Conservation (phyloP, 192 early-diverging fungal genomes). For the Entomortierella parvispora region DNA sequence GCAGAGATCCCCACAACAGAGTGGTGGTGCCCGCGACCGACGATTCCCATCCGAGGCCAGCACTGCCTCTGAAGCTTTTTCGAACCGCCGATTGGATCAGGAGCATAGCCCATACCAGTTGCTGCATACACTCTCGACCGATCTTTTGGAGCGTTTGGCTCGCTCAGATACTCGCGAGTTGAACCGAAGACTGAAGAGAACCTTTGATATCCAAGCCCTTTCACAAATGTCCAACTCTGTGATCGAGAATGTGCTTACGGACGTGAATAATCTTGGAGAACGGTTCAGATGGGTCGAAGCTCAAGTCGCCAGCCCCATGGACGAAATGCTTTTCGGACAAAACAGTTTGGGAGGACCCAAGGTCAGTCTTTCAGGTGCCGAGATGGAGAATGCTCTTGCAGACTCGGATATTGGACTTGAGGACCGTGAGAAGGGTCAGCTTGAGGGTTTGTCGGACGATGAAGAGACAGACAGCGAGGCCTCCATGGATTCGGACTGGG, state of each 20-base stretch:
- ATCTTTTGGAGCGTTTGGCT: conserved; percentile 58
- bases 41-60: conserved; percentile 35
- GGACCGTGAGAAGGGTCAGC: neutral
- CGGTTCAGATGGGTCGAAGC: conserved; percentile 61
- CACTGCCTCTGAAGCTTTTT: conserved; percentile 37
- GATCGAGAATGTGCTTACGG: conserved; percentile 61
- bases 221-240: conserved; percentile 65
- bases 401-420: neutral
- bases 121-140: conserved; percentile 47
- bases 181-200: conserved; percentile 59
- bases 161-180: conserved; percentile 63
- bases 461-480: conserved; percentile 6
- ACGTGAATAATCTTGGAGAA: conserved; percentile 54
- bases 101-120: conserved; percentile 57
- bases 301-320: conserved; percentile 31
- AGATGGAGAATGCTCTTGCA: neutral
- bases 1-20: conserved; percentile 15
- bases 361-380: neutral
- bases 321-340: conserved; percentile 14
- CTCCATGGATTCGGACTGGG: conserved; percentile 15
- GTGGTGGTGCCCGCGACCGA: conserved; percentile 16
- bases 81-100: conserved; percentile 28
- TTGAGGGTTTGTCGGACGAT: neutral
- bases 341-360: neutral
- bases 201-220: conserved; percentile 68